A percentile compares a stretch with the other conserved stretches of the same genome.
These are phyloP conservation scores for Geotrichum klebahnii DNA, from an alignment of 1,139 yeast genomes.

Conservation along the genomic window DNA sequence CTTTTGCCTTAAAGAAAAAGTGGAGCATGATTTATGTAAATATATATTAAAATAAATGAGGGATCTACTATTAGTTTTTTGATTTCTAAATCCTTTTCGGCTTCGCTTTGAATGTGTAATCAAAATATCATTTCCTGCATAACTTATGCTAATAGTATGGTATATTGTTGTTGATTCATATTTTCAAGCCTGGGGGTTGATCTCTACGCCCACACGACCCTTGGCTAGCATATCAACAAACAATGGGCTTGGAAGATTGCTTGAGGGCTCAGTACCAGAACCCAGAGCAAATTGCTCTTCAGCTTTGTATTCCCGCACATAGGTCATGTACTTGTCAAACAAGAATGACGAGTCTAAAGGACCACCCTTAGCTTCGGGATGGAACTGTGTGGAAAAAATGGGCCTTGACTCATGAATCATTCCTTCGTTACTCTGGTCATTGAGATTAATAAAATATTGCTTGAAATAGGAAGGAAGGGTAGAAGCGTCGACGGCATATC, in stretches of 20 bases:
- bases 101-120: background rate
- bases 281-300: slow-evolving; percentile 30
- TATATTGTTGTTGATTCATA: background rate
- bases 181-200: slow-evolving; percentile 32
- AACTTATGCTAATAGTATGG: background rate
- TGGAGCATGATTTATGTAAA: too few species aligned
- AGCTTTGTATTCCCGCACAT: slow-evolving; percentile 58
- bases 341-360: slow-evolving; percentile 87
- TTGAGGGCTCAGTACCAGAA: slow-evolving; percentile 40
- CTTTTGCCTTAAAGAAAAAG: too few species aligned
- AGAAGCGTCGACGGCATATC: slow-evolving; percentile 86
- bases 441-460: slow-evolving; percentile 85
- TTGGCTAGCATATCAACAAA: slow-evolving; percentile 78
- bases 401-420: slow-evolving; percentile 86
- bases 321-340: slow-evolving; percentile 81
- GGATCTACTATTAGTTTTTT: too few species aligned
- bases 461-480: slow-evolving; percentile 75
- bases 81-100: background rate
- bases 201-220: slow-evolving; percentile 63
- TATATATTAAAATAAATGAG: too few species aligned
- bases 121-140: background rate
- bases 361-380: slow-evolving; percentile 99
- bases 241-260: slow-evolving; percentile 53
- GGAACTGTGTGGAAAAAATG: slow-evolving; percentile 93
- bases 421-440: slow-evolving; percentile 95